These are phyloP conservation scores for Panus rudis DNA, from an alignment of 768 basidiomycete species.

Conservation along the genomic window DNA sequence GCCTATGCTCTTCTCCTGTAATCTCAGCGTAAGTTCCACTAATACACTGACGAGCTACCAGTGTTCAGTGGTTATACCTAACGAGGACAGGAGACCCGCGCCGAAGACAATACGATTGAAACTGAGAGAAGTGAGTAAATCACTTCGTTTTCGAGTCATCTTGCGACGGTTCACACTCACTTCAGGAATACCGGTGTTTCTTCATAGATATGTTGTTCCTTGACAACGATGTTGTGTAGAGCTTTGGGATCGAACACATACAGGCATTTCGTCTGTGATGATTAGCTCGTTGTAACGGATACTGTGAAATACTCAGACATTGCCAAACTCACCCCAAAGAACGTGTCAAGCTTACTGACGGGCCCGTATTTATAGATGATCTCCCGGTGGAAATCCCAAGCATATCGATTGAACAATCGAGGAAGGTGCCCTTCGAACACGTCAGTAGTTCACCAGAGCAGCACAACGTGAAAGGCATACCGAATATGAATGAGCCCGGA, in stretches of 20 bases:
- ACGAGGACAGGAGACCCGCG: constrained; percentile 4
- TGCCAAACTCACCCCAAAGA: constrained; percentile 38
- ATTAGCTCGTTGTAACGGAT: too few species aligned
- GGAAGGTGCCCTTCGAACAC: not conserved
- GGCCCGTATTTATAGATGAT: constrained; percentile 29
- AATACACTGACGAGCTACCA: not conserved
- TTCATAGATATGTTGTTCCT: constrained; percentile 20
- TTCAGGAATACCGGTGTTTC: constrained; percentile 9
- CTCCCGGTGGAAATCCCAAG: constrained; percentile 4
- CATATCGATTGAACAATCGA: not conserved
- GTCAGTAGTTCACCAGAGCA: not conserved
- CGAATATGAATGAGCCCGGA: not conserved
- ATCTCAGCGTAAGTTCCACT: too few species aligned
- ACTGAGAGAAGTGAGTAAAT: not conserved
- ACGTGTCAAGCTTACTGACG: constrained; percentile 38
- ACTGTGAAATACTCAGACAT: too few species aligned
- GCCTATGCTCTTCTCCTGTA: constrained; percentile 7
- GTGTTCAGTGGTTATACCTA: constrained; percentile 1
- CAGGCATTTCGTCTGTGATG: constrained; percentile 14
- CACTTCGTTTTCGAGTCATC: too few species aligned
- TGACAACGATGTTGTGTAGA: constrained; percentile 16
- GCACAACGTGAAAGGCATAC: not conserved
- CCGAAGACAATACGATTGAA: constrained; percentile 1
- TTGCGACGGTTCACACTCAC: not conserved
- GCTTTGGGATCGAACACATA: constrained; percentile 20